A percentile compares a stretch with the other conserved stretches of the same genome.
These are phyloP conservation scores for Terfezia claveryi DNA, from an alignment of 495 filamentous ascomycete species.

Conservation along the genomic window DNA sequence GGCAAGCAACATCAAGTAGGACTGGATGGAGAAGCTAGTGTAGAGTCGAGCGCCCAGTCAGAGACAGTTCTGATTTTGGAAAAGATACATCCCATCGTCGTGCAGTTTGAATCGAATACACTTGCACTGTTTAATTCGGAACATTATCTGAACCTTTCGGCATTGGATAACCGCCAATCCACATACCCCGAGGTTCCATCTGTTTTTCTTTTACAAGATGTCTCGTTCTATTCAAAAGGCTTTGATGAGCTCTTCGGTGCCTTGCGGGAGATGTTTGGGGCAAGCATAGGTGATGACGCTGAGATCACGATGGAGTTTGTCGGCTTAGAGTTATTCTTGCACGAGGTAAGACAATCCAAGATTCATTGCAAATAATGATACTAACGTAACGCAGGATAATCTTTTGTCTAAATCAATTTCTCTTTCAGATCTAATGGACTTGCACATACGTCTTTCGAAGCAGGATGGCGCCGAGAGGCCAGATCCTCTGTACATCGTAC, in stretches of 20 bases:
- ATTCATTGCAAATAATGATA: constrained; percentile 16
- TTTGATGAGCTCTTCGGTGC: constrained; percentile 39
- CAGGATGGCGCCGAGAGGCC: constrained; percentile 36
- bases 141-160: not conserved
- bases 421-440: constrained; percentile 34
- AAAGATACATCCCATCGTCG: not conserved
- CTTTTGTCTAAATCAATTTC: constrained; percentile 23
- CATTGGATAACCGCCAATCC: not conserved
- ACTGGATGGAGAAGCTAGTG: not conserved
- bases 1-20: not conserved
- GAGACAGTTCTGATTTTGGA: not conserved
- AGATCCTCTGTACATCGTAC: constrained; percentile 33
- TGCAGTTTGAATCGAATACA: not conserved
- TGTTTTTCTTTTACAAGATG: constrained; percentile 42
- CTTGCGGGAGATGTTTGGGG: constrained; percentile 41
- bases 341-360: constrained; percentile 36
- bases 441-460: constrained; percentile 33
- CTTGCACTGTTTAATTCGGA: not conserved
- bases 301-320: constrained; percentile 48
- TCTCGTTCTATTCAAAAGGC: constrained; percentile 32
- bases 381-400: constrained; percentile 25
- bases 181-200: not conserved
- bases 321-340: constrained; percentile 43
- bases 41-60: not conserved
- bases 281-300: constrained; percentile 43